Conservation (phyloP, 208 protist species). For the Crithidia sp. region DNA sequence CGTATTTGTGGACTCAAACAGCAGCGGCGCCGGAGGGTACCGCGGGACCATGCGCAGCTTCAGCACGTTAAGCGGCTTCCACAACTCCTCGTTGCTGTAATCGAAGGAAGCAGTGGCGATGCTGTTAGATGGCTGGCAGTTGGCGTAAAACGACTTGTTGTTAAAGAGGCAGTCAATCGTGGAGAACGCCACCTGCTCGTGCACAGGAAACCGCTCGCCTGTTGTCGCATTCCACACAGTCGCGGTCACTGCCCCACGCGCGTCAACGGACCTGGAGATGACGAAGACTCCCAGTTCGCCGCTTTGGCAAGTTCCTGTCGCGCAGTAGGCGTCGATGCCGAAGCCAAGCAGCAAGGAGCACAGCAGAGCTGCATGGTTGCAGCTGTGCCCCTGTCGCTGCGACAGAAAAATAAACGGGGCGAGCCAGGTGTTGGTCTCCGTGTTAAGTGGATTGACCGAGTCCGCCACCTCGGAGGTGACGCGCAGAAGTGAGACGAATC, state of each 20-base stretch:
- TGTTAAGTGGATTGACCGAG: constrained; percentile 33
- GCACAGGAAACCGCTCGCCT: constrained; percentile 55
- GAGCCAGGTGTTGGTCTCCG: constrained; percentile 58
- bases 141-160: constrained; percentile 88
- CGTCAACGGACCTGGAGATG: constrained; percentile 49
- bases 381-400: constrained; percentile 79
- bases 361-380: constrained; percentile 89
- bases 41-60: constrained; percentile 90
- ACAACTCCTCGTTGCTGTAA: constrained; percentile 88
- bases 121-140: constrained; percentile 72
- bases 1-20: constrained; percentile 42
- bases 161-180: constrained; percentile 91
- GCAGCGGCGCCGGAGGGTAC: constrained; percentile 67
- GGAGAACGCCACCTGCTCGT: constrained; percentile 51
- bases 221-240: constrained; percentile 86
- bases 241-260: constrained; percentile 41
- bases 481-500: constrained; percentile 89
- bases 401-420: constrained; percentile 86
- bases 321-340: constrained; percentile 90
- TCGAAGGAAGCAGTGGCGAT: constrained; percentile 77
- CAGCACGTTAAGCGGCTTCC: constrained; percentile 90
- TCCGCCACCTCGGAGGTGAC: constrained; percentile 48
- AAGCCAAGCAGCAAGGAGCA: constrained; percentile 93
- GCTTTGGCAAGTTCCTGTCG: constrained; percentile 53
- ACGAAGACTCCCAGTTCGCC: constrained; percentile 77